Conservation (phyloP, 2,329 filamentous ascomycete species). For the Diaporthe velutina region DNA sequence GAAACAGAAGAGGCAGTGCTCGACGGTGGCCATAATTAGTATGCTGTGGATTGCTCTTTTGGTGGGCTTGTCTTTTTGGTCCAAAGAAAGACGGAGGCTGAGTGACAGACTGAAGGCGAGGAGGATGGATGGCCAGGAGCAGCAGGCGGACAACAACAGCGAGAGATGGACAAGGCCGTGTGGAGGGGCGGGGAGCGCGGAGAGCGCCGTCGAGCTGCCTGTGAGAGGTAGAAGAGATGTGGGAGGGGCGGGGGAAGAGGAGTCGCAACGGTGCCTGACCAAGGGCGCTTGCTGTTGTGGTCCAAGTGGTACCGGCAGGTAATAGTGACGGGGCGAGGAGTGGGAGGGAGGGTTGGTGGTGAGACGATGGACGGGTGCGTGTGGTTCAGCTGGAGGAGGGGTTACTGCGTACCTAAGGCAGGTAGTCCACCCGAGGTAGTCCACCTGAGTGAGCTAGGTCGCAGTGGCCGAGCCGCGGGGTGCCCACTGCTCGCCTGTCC, state of each 20-base stretch:
- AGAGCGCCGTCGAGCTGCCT: constrained; percentile 17
- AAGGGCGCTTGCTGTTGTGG: neutral
- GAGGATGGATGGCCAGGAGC: neutral
- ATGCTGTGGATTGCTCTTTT: constrained; percentile 25
- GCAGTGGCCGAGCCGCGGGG: neutral
- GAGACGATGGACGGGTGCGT: neutral
- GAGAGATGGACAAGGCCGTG: neutral
- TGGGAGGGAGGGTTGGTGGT: neutral
- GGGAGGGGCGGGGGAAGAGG: neutral
- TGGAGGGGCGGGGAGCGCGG: neutral
- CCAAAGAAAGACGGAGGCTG: neutral
- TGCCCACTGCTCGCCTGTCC: constrained; percentile 2
- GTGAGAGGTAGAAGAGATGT: neutral
- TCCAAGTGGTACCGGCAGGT: neutral
- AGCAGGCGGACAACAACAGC: neutral
- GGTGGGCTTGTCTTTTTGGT: neutral
- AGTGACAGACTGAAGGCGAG: neutral
- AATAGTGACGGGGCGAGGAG: neutral
- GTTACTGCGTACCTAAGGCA: neutral
- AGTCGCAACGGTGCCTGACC: neutral
- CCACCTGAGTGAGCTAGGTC: neutral
- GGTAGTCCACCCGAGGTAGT: no score
- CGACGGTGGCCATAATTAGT: constrained; percentile 83
- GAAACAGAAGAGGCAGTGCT: constrained; percentile 95
- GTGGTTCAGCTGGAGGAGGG: constrained; percentile 24